A percentile compares a stretch with the other conserved stretches of the same genome.
Evolutionary conservation across 345 rosid species (phyloP).

Genomic region (Euphorbia pulcherrima): DNA sequence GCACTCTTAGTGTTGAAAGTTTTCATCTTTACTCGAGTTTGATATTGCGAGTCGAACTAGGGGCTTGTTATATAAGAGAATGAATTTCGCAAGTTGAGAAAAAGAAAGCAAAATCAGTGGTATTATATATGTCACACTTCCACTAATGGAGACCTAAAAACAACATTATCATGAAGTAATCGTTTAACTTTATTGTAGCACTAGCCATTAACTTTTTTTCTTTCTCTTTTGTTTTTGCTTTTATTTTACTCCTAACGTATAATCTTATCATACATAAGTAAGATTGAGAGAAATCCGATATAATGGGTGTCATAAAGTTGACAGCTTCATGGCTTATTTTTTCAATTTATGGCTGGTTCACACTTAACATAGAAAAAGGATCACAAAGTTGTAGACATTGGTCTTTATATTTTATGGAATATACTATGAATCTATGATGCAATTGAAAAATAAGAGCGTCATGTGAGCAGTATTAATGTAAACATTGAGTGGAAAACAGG

Average conservation of each 20-base stretch:
- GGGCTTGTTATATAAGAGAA: neutral
- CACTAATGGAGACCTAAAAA: constrained; percentile 4
- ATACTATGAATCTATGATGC: neutral
- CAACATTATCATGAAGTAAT: neutral
- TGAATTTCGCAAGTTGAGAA: constrained; percentile 1
- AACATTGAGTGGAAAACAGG: neutral
- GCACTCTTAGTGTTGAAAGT: constrained; percentile 2
- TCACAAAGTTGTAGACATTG: neutral
- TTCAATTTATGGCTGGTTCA: neutral
- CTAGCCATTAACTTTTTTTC: too few species aligned
- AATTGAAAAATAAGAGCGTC: too few species aligned
- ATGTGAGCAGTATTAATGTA: neutral
- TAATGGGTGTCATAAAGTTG: neutral
- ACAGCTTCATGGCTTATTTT: constrained; percentile 7
- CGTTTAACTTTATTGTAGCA: neutral
- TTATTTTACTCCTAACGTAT: constrained; percentile 1
- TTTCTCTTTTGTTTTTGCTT: constrained; percentile 10
- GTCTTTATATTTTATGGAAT: neutral
- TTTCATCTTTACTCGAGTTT: constrained; percentile 20
- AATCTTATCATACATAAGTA: constrained; percentile 13
- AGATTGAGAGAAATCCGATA: constrained; percentile 1
- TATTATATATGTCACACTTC: constrained; percentile 10
- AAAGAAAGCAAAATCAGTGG: constrained; percentile 5
- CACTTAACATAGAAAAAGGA: constrained; percentile 2
- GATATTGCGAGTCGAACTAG: neutral